Conservation (phyloP, 2,329 filamentous ascomycete species). For the Ascochyta viciae-villosae region DNA sequence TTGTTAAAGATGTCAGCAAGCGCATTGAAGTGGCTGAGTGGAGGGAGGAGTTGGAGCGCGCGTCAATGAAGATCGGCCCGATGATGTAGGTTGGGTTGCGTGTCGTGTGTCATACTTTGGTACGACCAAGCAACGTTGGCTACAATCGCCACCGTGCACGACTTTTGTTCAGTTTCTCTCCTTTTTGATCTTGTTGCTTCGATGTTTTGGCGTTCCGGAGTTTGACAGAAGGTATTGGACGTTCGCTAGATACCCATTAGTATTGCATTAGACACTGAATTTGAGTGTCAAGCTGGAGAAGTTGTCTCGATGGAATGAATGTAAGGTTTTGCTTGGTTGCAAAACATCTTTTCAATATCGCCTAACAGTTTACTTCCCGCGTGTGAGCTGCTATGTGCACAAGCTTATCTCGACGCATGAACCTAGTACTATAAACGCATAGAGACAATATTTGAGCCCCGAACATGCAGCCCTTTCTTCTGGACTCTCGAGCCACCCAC, state of each 20-base stretch:
- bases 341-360: background rate
- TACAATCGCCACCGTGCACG: background rate
- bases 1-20: constrained; percentile 40
- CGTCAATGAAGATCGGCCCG: background rate
- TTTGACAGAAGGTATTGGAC: constrained; percentile 6
- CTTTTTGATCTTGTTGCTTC: background rate
- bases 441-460: too few relatives aligned
- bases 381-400: background rate
- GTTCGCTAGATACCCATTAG: constrained; percentile 22
- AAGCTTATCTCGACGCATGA: too few relatives aligned
- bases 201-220: background rate
- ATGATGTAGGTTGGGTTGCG: constrained; percentile 1
- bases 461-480: too few relatives aligned
- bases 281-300: background rate
- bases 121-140: background rate
- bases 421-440: too few relatives aligned
- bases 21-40: constrained; percentile 42
- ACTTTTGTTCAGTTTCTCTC: background rate
- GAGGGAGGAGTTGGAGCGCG: constrained; percentile 27
- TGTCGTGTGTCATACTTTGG: background rate
- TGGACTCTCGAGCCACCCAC: background rate
- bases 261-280: constrained; percentile 1
- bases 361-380: too few relatives aligned
- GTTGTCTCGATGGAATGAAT: background rate
- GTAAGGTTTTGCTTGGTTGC: background rate